Evolutionary conservation across 2,329 filamentous ascomycete species (phyloP), one percentile per base, ranked within the genome.

Genomic region (Tolypocladium paradoxum): DNA sequence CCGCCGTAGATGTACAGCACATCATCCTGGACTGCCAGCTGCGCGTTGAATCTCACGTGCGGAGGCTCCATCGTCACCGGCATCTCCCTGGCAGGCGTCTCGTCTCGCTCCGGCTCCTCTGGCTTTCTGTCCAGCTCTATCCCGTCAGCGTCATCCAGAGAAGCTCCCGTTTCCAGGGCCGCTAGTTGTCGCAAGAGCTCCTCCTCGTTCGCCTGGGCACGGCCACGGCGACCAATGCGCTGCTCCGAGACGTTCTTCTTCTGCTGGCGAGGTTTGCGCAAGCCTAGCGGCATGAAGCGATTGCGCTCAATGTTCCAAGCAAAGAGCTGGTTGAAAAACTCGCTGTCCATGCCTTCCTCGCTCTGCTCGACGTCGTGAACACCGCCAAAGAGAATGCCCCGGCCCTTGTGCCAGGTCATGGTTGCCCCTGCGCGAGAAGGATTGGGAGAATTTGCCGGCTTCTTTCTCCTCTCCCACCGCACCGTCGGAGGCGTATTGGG

Each of bases 241-340:
- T 82, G 78, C 60, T 79, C 80, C 16, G 68, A 72, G 40, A 71
- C 72, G 36, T 76, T 60, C 61, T 84, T 87, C 57, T 82, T 79
- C 48, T 81, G 80, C 22, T 78, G 74, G 29, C 90, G 83, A 2
- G 89, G 81, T 60, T 90, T 88, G 51, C 91, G 79, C 47, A 97
- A 74, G 11, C 76, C 74, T 46, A 97, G 76, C 2, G 87, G 88
- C 74, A 97, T 96, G 73, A 96, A 97, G 9, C 93, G 80, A 66
- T 99, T 99, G 55, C 92, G 82, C 63, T 97, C 93, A 57, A 96
- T 84, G 64, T 95, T 96, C 89, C 91, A 97, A 6, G 91, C 88
- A 63, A 88, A 95, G 27, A 97, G 72, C 53, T 85, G 81, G 62
- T 96, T 92, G 74, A 97, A 99, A 71, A 99, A 99, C 67, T 96